Evolutionary conservation across 768 basidiomycete genomes (phyloP).

Genomic region (Xerocomellus intermedius): DNA sequence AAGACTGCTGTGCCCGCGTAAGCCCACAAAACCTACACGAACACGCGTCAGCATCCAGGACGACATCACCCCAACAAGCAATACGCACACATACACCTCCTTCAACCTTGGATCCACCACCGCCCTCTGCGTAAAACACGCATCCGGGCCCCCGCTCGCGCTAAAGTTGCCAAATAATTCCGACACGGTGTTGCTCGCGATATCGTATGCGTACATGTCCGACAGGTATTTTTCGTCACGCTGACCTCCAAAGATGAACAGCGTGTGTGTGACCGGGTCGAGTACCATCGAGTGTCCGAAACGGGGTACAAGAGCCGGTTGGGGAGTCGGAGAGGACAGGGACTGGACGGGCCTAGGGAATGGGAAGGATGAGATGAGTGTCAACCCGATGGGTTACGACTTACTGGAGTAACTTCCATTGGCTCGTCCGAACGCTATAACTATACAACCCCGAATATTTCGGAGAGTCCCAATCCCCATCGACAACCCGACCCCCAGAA

Average conservation of each 20-base stretch:
- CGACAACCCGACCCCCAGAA: constrained; percentile 72
- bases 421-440: constrained; percentile 61
- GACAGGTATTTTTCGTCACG: constrained; percentile 62
- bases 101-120: constrained; percentile 59
- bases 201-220: constrained; percentile 75
- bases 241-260: constrained; percentile 77
- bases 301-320: constrained; percentile 53
- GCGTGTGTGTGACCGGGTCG: constrained; percentile 52
- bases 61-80: not conserved
- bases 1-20: constrained; percentile 40
- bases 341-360: constrained; percentile 23
- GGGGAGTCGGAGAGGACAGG: constrained; percentile 21
- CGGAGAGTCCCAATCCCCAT: constrained; percentile 55
- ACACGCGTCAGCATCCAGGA: not conserved
- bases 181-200: constrained; percentile 52
- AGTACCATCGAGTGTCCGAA: constrained; percentile 84
- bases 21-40: constrained; percentile 59
- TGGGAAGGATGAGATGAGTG: not conserved
- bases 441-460: constrained; percentile 75
- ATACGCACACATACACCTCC: constrained; percentile 71
- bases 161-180: constrained; percentile 66
- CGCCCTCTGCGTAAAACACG: constrained; percentile 75
- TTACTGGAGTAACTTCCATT: constrained; percentile 70
- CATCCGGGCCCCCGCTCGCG: constrained; percentile 59
- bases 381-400: constrained; percentile 20